Base-by-base conservation (phyloP, 192 early-diverging fungal genomes). In the Rhizophagus sp. region DNA sequence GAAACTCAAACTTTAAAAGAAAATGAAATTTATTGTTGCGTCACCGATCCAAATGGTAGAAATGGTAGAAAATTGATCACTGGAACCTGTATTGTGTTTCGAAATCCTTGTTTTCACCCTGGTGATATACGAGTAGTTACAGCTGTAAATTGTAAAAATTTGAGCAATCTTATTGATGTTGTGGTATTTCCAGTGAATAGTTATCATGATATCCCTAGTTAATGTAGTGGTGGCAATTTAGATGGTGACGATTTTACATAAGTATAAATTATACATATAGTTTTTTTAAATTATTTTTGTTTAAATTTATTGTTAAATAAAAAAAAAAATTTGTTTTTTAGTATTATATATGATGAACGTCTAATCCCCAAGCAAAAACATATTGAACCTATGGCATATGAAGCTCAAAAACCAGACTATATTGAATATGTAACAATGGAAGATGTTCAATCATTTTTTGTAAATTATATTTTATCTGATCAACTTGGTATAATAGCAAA, bases 181-280 rank as follows among this genome's bases (percentile, higher is more conserved):
- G 82, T 96, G 2, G 95, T 95, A 1, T 96, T 96, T 76, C 88
- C 91, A 25, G 84, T 88, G 30, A 80, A 84, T 24, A 93, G 95
- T 1, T 75, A 85, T 11, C 87, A 93, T 6, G 90, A 91, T 73
- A 84, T 94, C 41, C 92, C 93, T 4, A 93, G 90, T 64, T 90
- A 91, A 90, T 92, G 94, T 73, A 88, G 88, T 75, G 95, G 95
- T 50, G 95, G 95, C 11, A 93, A 96, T 85, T 81, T 96, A 6
- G 95, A 96, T 76, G 95, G 95, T 34, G 95, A 96, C 84, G 88
- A 89, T 80, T 92, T 80, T 79, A 91, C 88, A 88, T 92, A 84
- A 80, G 85, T 68, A 44, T 30, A 30, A 30, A 30, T 30, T 1
- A 30, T 30, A 1, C 1, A 30, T 30, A 1, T 34, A 36, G 4